Conservation (phyloP, 1,284 basidiomycete species). For the Megacollybia platyphylla region DNA sequence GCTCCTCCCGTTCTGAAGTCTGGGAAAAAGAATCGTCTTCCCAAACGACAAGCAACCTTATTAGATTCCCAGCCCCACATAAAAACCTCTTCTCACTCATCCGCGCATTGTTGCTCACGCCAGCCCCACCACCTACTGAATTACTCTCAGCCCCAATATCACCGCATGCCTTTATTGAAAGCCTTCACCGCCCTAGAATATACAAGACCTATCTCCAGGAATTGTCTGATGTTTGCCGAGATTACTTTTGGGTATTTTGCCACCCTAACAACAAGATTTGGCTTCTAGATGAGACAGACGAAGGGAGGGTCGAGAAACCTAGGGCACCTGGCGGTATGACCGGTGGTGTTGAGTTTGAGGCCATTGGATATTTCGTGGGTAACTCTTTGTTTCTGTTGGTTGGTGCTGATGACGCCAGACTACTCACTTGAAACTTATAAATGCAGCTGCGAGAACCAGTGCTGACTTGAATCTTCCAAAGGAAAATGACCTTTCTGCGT, state of each 20-base stretch:
- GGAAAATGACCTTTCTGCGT: slow-evolving; percentile 62
- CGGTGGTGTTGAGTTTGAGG: slow-evolving; percentile 95
- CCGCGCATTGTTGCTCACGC: slow-evolving; percentile 58
- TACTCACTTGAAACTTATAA: slow-evolving; percentile 73
- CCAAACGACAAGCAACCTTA: slow-evolving; percentile 28
- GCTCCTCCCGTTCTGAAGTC: slow-evolving; percentile 28
- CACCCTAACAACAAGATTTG: slow-evolving; percentile 90
- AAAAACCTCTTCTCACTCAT: slow-evolving; percentile 58
- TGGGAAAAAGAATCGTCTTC: slow-evolving; percentile 34
- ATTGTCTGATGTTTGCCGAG: slow-evolving; percentile 79
- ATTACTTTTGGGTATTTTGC: slow-evolving; percentile 99
- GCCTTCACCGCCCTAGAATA: slow-evolving; percentile 69
- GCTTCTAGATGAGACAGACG: slow-evolving; percentile 73
- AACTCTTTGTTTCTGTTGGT: slow-evolving; percentile 2
- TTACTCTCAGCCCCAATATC: slow-evolving; percentile 50
- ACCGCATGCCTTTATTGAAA: slow-evolving; percentile 84
- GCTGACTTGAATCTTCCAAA: slow-evolving; percentile 51
- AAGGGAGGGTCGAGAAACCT: slow-evolving; percentile 77
- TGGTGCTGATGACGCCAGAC: slow-evolving; percentile 37
- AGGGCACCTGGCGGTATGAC: slow-evolving; percentile 96
- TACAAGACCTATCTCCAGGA: slow-evolving; percentile 90
- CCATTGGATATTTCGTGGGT: slow-evolving; percentile 87
- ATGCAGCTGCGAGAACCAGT: slow-evolving; percentile 55
- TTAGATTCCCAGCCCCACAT: slow-evolving; percentile 61
- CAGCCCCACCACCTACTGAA: slow-evolving; percentile 62